These are phyloP conservation scores for Heritiera littoralis DNA, from an alignment of 345 rosid species.

Conservation along the genomic window DNA sequence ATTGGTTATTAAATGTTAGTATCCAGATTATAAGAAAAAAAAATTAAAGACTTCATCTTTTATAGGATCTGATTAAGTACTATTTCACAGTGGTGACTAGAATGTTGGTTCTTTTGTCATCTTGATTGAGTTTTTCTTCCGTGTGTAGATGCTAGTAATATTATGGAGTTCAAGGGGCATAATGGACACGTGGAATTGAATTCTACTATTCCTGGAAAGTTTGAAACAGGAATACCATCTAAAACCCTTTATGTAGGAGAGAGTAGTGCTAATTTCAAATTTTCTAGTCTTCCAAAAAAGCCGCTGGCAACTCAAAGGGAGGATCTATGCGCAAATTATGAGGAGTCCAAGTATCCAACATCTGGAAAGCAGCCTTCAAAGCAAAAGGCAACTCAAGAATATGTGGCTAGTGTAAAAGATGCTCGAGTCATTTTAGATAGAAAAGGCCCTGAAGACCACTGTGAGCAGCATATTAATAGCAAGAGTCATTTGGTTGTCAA, in stretches of 20 bases:
- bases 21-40: background rate
- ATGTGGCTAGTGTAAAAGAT: background rate
- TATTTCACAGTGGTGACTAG: background rate
- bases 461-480: constrained; percentile 17
- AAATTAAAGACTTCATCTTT: background rate
- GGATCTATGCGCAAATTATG: background rate
- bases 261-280: background rate
- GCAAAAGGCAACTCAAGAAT: background rate
- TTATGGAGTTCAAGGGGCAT: constrained; percentile 30
- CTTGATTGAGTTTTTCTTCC: constrained; percentile 37
- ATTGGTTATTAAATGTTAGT: background rate
- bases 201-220: constrained; percentile 23
- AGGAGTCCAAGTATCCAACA: background rate
- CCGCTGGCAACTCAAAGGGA: background rate
- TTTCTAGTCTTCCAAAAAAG: background rate
- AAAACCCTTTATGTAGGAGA: constrained; percentile 3
- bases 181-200: constrained; percentile 24
- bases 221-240: constrained; percentile 3
- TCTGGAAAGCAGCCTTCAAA: constrained; percentile 1
- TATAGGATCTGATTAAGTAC: background rate
- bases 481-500: constrained; percentile 21
- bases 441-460: constrained; percentile 2
- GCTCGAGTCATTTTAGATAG: background rate
- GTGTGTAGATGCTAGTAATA: constrained; percentile 52
- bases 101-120: constrained; percentile 20